Evolutionary conservation across 306 rosid genomes (phyloP).

Genomic region (Abrus pulchellus): DNA sequence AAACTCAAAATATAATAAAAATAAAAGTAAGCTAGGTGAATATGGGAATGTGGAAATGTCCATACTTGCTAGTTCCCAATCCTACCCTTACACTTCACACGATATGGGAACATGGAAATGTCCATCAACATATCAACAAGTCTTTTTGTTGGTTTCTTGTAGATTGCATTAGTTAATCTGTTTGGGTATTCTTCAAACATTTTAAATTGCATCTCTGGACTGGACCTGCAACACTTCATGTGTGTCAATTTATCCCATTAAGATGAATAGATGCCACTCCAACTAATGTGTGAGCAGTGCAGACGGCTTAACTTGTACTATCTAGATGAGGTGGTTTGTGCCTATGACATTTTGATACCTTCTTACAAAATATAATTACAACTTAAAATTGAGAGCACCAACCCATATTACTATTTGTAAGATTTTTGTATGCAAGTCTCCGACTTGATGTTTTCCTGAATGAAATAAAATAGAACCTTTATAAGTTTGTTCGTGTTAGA

Average conservation of each 20-base stretch:
- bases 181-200: too few relatives aligned
- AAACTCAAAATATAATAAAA: neutral
- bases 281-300: neutral
- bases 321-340: neutral
- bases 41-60: neutral
- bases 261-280: conserved; percentile 12
- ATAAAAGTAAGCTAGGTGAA: neutral
- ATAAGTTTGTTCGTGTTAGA: neutral
- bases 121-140: too few relatives aligned
- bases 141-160: too few relatives aligned
- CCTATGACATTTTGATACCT: conserved; percentile 10
- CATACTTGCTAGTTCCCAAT: too few relatives aligned
- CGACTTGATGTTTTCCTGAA: conserved; percentile 4
- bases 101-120: too few relatives aligned
- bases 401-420: neutral
- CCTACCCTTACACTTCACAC: too few relatives aligned
- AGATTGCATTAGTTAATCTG: too few relatives aligned
- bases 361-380: conserved; percentile 19
- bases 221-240: neutral
- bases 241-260: neutral
- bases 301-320: neutral
- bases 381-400: neutral
- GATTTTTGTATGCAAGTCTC: neutral
- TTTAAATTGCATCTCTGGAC: neutral
- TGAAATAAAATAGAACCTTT: conserved; percentile 2